Percentiles rank a stretch among this genome's conserved stretches.
Evolutionary conservation across 2,329 filamentous ascomycete species (phyloP).

Genomic region (Aplosporella prunicola): DNA sequence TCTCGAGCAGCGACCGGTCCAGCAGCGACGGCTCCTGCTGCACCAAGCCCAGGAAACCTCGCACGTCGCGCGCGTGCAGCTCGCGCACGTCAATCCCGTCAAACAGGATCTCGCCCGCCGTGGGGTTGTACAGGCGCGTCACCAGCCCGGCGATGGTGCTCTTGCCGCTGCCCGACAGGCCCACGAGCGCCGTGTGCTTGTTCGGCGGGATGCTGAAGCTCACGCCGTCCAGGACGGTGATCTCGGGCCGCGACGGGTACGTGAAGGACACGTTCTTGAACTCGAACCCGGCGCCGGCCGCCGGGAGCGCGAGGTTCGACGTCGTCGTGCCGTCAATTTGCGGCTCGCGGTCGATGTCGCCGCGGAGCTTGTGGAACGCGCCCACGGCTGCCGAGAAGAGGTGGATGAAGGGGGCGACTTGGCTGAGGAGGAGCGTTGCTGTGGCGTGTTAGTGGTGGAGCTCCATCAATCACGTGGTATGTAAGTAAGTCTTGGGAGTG

Average conservation of each 20-base stretch:
- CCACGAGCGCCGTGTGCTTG: constrained; percentile 26
- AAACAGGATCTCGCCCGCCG: constrained; percentile 22
- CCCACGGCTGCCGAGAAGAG: constrained; percentile 40
- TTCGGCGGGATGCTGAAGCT: constrained; percentile 29
- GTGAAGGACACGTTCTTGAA: constrained; percentile 32
- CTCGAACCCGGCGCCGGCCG: constrained; percentile 13
- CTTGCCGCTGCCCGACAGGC: constrained; percentile 33
- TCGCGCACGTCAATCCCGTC: constrained; percentile 30
- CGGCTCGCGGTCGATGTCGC: constrained; percentile 45
- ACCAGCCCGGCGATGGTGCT: constrained; percentile 33
- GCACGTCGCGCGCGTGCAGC: constrained; percentile 27
- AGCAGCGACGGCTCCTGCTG: constrained; percentile 45
- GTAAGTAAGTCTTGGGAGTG: neutral
- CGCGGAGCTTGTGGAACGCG: constrained; percentile 49
- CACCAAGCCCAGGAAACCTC: constrained; percentile 33
- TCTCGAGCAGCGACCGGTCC: constrained; percentile 44
- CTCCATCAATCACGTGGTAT: neutral
- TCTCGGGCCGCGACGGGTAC: constrained; percentile 32
- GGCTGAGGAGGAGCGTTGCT: constrained; percentile 39
- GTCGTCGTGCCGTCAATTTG: constrained; percentile 33
- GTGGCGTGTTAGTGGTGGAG: neutral
- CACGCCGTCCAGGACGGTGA: constrained; percentile 29
- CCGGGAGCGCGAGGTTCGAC: constrained; percentile 35
- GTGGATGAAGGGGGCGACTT: constrained; percentile 40
- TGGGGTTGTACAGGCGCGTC: constrained; percentile 32